These are phyloP conservation scores for Ottelia alismoides DNA, from an alignment of 106 monocot species.

Conservation along the genomic window DNA sequence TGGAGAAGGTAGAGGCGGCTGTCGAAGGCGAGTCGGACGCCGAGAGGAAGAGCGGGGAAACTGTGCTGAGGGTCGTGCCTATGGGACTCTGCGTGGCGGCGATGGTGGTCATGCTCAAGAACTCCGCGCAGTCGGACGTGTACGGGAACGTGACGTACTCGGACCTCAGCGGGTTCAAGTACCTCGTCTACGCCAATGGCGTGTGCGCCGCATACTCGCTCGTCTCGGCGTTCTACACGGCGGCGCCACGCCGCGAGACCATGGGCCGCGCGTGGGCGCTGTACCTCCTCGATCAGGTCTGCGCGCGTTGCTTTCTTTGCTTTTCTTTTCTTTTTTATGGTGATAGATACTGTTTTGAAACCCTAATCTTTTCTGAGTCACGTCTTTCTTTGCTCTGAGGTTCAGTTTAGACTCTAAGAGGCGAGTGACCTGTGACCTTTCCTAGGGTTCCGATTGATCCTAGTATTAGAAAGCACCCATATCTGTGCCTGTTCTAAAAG, in stretches of 20 bases:
- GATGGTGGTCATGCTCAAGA: slow-evolving; percentile 52
- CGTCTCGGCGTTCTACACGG: slow-evolving; percentile 74
- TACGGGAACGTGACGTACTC: slow-evolving; percentile 57
- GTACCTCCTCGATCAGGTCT: slow-evolving; percentile 73
- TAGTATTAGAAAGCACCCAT: too few species aligned
- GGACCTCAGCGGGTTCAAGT: slow-evolving; percentile 62
- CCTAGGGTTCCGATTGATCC: too few species aligned
- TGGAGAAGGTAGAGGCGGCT: slow-evolving; percentile 7
- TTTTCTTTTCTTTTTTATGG: too few species aligned
- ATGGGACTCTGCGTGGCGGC: slow-evolving; percentile 80
- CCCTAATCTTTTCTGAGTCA: too few species aligned
- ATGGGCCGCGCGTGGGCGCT: slow-evolving; percentile 42
- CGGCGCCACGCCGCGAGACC: slow-evolving; percentile 17
- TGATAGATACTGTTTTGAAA: too few species aligned
- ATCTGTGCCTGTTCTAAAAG: too few species aligned
- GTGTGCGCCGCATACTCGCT: slow-evolving; percentile 76
- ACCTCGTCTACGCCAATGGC: slow-evolving; percentile 62
- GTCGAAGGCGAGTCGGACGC: slow-evolving; percentile 53
- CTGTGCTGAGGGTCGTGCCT: slow-evolving; percentile 58
- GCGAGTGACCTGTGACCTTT: too few species aligned
- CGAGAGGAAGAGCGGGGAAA: slow-evolving; percentile 69
- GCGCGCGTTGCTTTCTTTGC: slow-evolving; percentile 1
- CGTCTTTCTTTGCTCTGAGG: too few species aligned
- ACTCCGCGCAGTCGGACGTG: slow-evolving; percentile 33
- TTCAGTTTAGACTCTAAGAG: too few species aligned